Conservation (phyloP, 2,329 filamentous ascomycete genomes). For the Aspergillus sp. region DNA sequence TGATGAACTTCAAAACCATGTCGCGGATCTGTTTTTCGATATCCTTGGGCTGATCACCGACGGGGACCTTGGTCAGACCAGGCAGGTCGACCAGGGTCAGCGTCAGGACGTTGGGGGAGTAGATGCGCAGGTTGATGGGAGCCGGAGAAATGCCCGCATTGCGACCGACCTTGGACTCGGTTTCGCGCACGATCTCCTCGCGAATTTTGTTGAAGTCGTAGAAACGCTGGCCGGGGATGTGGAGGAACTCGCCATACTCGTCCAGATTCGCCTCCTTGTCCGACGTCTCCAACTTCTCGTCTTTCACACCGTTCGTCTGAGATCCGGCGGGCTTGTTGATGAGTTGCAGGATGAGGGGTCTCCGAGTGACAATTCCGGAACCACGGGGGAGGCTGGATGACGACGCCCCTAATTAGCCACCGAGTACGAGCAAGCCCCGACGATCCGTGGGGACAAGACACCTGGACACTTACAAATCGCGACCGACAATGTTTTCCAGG, state of each 20-base stretch:
- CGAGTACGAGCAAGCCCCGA: slow-evolving; percentile 8
- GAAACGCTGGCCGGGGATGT: slow-evolving; percentile 97
- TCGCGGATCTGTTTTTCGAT: slow-evolving; percentile 96
- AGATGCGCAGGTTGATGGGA: slow-evolving; percentile 97
- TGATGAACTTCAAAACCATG: slow-evolving; percentile 98
- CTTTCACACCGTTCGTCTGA: slow-evolving; percentile 68
- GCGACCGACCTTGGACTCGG: slow-evolving; percentile 90
- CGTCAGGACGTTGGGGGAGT: slow-evolving; percentile 96
- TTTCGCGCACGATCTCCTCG: slow-evolving; percentile 96
- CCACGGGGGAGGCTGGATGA: slow-evolving; percentile 80
- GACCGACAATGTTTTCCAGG: slow-evolving; percentile 95
- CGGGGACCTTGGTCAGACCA: slow-evolving; percentile 92
- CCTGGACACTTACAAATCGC: slow-evolving; percentile 79
- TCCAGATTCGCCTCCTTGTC: slow-evolving; percentile 89
- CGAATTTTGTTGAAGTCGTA: slow-evolving; percentile 97
- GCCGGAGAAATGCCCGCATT: slow-evolving; percentile 96
- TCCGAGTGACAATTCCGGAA: slow-evolving; percentile 93
- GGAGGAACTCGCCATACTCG: slow-evolving; percentile 98
- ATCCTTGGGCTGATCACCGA: slow-evolving; percentile 93
- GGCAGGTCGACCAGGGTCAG: slow-evolving; percentile 95
- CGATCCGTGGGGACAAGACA: neutral
- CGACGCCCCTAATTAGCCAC: slow-evolving; percentile 24
- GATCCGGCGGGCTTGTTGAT: slow-evolving; percentile 77
- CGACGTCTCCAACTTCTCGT: slow-evolving; percentile 63
- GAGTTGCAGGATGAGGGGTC: slow-evolving; percentile 93